phyloP scores from a whole-genome alignment of 352 stramenopile genomes.

The Saprolegnia diclina region DNA sequence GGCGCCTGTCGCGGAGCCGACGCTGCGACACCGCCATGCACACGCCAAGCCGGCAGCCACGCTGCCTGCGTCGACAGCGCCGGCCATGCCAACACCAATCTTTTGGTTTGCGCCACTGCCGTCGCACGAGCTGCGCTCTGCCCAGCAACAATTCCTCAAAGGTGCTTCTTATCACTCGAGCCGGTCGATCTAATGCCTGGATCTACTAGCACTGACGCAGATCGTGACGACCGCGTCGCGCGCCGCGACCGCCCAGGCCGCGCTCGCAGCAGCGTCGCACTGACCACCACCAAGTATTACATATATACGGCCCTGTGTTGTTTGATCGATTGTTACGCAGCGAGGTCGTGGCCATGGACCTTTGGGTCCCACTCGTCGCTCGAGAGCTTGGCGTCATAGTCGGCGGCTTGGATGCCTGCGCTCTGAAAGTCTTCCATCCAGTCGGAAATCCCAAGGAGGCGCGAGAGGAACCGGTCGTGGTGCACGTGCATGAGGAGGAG shows the following conservation, averaged over 20 bases:
- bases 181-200: background rate
- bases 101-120: constrained; percentile 28
- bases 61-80: background rate
- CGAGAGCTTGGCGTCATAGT: background rate
- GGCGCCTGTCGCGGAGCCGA: background rate
- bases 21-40: constrained; percentile 18
- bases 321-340: too few species aligned
- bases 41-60: background rate
- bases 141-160: constrained; percentile 17
- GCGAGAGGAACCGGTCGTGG: constrained; percentile 84
- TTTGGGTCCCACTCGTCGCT: background rate
- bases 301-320: too few species aligned
- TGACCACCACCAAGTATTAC: background rate
- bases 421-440: constrained; percentile 28
- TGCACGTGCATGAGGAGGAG: constrained; percentile 86
- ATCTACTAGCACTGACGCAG: constrained; percentile 1
- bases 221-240: background rate
- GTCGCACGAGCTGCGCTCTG: constrained; percentile 18
- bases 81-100: constrained; percentile 11
- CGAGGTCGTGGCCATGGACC: too few species aligned
- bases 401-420: constrained; percentile 15
- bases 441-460: constrained; percentile 44
- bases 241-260: background rate
- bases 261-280: background rate
- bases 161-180: constrained; percentile 6